Evolutionary conservation across 495 filamentous ascomycete species (phyloP).

Genomic region (Jackrogersella minutella): DNA sequence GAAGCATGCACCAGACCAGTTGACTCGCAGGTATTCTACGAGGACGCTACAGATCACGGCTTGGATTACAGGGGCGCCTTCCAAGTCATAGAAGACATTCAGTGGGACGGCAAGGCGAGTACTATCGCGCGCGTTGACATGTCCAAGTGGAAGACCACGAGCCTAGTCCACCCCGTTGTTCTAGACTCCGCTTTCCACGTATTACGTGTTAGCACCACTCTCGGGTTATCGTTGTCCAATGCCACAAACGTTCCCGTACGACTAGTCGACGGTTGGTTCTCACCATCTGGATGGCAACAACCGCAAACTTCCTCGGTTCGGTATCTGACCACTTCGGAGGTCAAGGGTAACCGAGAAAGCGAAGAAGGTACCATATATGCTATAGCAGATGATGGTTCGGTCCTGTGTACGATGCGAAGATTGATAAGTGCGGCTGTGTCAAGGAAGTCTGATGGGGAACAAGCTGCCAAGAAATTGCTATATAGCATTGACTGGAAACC

Average conservation of each 20-base stretch:
- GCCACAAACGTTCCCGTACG: slow-evolving; percentile 40
- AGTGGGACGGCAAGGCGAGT: slow-evolving; percentile 37
- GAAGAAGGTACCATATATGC: slow-evolving; percentile 37
- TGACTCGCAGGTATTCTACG: slow-evolving; percentile 42
- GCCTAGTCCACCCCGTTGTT: slow-evolving; percentile 50
- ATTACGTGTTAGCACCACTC: slow-evolving; percentile 35
- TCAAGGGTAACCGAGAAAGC: slow-evolving; percentile 11
- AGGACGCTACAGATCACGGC: slow-evolving; percentile 34
- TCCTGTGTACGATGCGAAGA: slow-evolving; percentile 36
- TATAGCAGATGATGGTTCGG: slow-evolving; percentile 40
- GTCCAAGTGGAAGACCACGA: slow-evolving; percentile 34
- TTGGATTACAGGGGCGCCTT: slow-evolving; percentile 43
- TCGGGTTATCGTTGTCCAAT: slow-evolving; percentile 23
- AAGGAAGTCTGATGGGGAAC: background rate
- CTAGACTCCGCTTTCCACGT: slow-evolving; percentile 53
- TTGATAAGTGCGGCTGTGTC: slow-evolving; percentile 32
- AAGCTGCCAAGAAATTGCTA: slow-evolving; percentile 36
- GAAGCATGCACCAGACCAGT: slow-evolving; percentile 29
- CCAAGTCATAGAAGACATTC: slow-evolving; percentile 41
- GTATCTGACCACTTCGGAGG: slow-evolving; percentile 19
- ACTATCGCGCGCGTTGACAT: slow-evolving; percentile 37
- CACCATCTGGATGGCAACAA: slow-evolving; percentile 41
- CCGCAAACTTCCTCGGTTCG: slow-evolving; percentile 32
- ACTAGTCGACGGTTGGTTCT: slow-evolving; percentile 42
- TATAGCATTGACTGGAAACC: slow-evolving; percentile 47